A percentile compares a stretch with the other conserved stretches of the same genome.
phyloP scores from a whole-genome alignment of 345 rosid genomes.

The Melastoma malabathricum region DNA sequence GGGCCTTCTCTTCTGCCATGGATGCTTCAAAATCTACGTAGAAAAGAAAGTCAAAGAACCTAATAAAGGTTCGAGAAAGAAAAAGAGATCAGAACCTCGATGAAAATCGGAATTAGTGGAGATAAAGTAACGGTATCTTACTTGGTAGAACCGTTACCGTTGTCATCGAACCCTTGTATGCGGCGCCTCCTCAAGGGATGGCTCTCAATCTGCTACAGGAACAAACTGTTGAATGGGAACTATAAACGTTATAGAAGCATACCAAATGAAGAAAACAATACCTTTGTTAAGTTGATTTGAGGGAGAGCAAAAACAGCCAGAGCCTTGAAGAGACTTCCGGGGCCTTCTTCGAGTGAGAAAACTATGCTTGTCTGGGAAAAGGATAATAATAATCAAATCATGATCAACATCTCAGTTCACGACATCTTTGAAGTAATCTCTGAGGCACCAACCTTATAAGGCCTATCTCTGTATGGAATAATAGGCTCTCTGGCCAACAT shows the following conservation, averaged over 20 bases:
- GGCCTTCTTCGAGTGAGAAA: conserved; percentile 93
- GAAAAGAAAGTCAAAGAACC: conserved; percentile 85
- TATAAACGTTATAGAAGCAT: not conserved
- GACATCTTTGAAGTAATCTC: conserved; percentile 2
- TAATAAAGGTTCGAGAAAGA: conserved; percentile 13
- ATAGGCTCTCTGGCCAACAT: conserved; percentile 98
- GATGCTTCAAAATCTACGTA: conserved; percentile 97
- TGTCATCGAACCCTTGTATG: conserved; percentile 47
- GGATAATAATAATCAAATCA: not conserved
- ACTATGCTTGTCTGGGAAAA: conserved; percentile 74
- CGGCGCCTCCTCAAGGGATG: conserved; percentile 73
- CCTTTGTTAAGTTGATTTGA: conserved; percentile 86
- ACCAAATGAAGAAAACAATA: conserved; percentile 5
- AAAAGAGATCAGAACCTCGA: not conserved
- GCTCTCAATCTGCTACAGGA: conserved; percentile 67
- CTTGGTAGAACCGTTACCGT: conserved; percentile 34
- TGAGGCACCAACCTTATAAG: conserved; percentile 58
- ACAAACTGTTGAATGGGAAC: conserved; percentile 1
- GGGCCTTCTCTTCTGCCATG: conserved; percentile 88
- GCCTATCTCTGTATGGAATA: conserved; percentile 74
- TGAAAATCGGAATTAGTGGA: not conserved
- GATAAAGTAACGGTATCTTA: conserved; percentile 11
- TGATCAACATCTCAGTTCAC: not conserved
- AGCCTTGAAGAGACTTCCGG: conserved; percentile 95
- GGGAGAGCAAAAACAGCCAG: conserved; percentile 94